Evolutionary conservation across 176 grass and related monocot genomes (phyloP), one percentile per base, ranked within the genome.

Genomic region (Bolboschoenus planiculmis): DNA sequence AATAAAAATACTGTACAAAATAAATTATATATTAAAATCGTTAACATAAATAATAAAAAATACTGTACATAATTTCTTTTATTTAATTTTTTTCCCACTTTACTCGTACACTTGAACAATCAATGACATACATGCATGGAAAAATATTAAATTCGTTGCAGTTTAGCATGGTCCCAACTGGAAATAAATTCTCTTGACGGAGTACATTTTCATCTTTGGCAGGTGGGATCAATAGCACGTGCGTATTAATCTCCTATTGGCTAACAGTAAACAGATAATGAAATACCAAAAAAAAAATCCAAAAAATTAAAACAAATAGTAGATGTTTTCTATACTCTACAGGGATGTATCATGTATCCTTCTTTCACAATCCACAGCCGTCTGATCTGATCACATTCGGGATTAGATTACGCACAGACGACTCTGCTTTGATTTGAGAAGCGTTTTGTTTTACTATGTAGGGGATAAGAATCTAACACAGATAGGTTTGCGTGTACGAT

Each of bases 151-250:
- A 39, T 74, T 74, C 40, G 68, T 74, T 74, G 40, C 68, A 74
- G 40, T 47, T 76, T 76, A 31, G 46, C 31, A 31, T 76, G 72
- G 71, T 51, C 71, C 71, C 24, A 76, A 8, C 24, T 14, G 24
- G 72, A 44, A 76, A 76, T 76, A 76, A 76, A 76, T 76, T 76
- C 43, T 50, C 72, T 18, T 40, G 7, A 21, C 36, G 36, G 65
- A 40, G 36, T 70, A 23, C 36, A 70, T 21, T 70, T 42, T 70
- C 20, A 16, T 42, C 36, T 31, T 76, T 50, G 71, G 24, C 44
- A 76, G 71, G 72, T 76, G 72, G 72, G 72, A 53, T 51, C 72
- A 74, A 24, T 7, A 51, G 44, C 72, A 76, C 72, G 72, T 76
- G 72, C 16, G 44, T 15, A 33, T 20, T 44, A 30, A 50, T 43